These are phyloP conservation scores for Hibiscus syriacus DNA, from an alignment of 345 rosid species.

Conservation along the genomic window DNA sequence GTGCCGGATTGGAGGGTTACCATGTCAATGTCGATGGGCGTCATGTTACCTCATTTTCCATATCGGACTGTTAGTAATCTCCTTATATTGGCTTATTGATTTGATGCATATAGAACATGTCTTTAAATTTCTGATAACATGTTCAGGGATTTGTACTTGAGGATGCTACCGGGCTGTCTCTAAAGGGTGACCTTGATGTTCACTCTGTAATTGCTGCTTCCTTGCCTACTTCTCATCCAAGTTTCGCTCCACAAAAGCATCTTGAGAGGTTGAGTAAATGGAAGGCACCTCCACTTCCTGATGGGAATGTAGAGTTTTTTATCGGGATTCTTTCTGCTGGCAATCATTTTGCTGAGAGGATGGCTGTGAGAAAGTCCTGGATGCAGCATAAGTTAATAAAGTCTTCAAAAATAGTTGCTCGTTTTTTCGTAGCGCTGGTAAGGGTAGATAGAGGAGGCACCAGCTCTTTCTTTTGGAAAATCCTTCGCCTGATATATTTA, in stretches of 20 bases:
- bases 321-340: constrained; percentile 93
- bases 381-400: constrained; percentile 76
- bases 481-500: not conserved
- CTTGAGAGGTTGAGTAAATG: constrained; percentile 69
- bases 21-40: constrained; percentile 84
- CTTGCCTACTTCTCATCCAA: constrained; percentile 78
- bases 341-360: constrained; percentile 91
- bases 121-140: constrained; percentile 7
- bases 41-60: constrained; percentile 86
- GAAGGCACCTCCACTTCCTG: constrained; percentile 70
- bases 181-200: constrained; percentile 74
- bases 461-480: not conserved
- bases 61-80: constrained; percentile 73
- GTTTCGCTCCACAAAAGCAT: constrained; percentile 71
- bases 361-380: constrained; percentile 98
- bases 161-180: constrained; percentile 88
- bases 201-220: constrained; percentile 77
- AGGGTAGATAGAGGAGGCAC: constrained; percentile 11
- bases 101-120: not conserved
- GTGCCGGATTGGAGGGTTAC: constrained; percentile 94
- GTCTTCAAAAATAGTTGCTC: constrained; percentile 78
- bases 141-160: constrained; percentile 87
- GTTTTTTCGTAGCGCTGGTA: constrained; percentile 95
- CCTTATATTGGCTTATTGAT: not conserved
- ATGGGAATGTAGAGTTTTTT: constrained; percentile 61